Conservation (phyloP, 2,329 filamentous ascomycete species). For the Bertia moriformis region DNA sequence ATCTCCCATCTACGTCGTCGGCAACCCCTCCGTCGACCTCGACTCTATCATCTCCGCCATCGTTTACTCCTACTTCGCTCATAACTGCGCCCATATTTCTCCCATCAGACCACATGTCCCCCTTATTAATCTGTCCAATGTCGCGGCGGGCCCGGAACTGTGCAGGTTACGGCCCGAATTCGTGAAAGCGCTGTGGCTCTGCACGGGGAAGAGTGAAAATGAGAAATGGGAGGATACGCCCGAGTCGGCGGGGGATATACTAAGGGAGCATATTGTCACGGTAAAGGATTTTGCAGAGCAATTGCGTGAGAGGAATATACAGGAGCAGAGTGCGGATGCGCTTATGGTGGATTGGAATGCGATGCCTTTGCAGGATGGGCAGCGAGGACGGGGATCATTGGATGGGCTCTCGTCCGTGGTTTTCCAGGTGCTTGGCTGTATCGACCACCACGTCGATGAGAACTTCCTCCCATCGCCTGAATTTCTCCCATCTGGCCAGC, state of each 20-base stretch:
- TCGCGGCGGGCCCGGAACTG: constrained; percentile 27
- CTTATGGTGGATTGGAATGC: background rate
- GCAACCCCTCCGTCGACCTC: constrained; percentile 34
- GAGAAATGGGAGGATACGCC: background rate
- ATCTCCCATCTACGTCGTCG: constrained; percentile 20
- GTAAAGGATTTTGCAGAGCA: background rate
- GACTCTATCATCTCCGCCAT: constrained; percentile 48
- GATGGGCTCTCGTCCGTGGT: constrained; percentile 7
- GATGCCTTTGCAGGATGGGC: background rate
- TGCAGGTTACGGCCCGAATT: constrained; percentile 40
- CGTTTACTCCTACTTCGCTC: constrained; percentile 41
- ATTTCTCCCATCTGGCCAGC: background rate
- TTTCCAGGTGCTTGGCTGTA: constrained; percentile 30
- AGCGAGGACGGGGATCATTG: constrained; percentile 6
- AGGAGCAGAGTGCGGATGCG: background rate
- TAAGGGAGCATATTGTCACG: background rate
- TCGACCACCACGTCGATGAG: constrained; percentile 52
- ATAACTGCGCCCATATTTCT: constrained; percentile 22
- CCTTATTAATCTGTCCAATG: constrained; percentile 37
- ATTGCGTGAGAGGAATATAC: background rate
- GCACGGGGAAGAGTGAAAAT: constrained; percentile 21
- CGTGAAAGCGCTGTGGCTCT: constrained; percentile 34
- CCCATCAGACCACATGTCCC: constrained; percentile 32
- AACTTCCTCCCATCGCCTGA: constrained; percentile 21
- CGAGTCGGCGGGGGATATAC: background rate